Percentiles rank a stretch among this genome's conserved stretches.
Evolutionary conservation across 345 rosid genomes (phyloP).

Genomic region (Cardamine occulta): DNA sequence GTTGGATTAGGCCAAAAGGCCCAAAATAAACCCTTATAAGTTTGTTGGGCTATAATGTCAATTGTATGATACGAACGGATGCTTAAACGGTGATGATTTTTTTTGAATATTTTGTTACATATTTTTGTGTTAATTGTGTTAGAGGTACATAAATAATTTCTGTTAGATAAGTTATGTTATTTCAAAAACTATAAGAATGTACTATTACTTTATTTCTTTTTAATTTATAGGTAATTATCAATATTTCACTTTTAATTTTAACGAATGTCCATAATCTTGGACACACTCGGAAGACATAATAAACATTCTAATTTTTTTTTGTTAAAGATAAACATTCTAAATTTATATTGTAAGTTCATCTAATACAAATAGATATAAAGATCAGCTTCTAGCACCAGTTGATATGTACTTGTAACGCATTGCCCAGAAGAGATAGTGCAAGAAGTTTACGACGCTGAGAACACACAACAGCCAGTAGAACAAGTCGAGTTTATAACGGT

Average conservation of each 20-base stretch:
- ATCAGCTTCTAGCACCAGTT: slow-evolving; percentile 38
- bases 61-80: too few species aligned
- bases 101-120: too few species aligned
- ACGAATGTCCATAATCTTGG: not conserved
- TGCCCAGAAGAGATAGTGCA: slow-evolving; percentile 72
- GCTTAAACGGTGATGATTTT: too few species aligned
- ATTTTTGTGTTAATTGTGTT: too few species aligned
- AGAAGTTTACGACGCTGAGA: slow-evolving; percentile 60
- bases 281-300: not conserved
- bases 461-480: slow-evolving; percentile 72
- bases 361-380: not conserved
- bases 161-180: too few species aligned
- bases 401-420: slow-evolving; percentile 56
- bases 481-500: slow-evolving; percentile 55
- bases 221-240: not conserved
- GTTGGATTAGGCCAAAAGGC: too few species aligned
- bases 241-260: not conserved
- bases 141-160: too few species aligned
- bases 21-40: too few species aligned
- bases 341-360: not conserved
- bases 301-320: not conserved
- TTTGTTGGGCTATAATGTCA: too few species aligned
- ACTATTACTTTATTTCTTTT: too few species aligned
- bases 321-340: not conserved
- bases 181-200: too few species aligned